phyloP scores from a whole-genome alignment of 176 grass and related monocot species.

The Sorghum bicolor region DNA sequence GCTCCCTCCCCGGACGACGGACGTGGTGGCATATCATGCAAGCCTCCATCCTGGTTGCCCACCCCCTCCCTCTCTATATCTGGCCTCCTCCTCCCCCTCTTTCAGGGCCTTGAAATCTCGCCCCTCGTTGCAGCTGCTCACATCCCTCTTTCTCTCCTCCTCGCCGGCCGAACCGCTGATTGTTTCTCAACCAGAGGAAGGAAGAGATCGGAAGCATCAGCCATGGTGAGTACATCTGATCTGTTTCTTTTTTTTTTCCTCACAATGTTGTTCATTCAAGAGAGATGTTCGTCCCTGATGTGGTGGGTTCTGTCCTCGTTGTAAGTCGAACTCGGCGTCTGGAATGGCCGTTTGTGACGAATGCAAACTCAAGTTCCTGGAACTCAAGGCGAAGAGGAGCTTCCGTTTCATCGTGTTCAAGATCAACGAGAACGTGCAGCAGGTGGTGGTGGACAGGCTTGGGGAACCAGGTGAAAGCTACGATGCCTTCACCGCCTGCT shows the following conservation, averaged over 20 bases:
- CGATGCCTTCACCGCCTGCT: slow-evolving; percentile 67
- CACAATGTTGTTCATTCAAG: background rate
- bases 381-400: slow-evolving; percentile 90
- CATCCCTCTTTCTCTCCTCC: slow-evolving; percentile 17
- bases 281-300: background rate
- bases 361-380: slow-evolving; percentile 94
- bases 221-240: slow-evolving; percentile 43
- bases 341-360: slow-evolving; percentile 95
- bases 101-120: slow-evolving; percentile 60
- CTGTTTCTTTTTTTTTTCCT: background rate
- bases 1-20: background rate
- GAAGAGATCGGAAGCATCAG: slow-evolving; percentile 23
- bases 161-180: background rate
- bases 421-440: slow-evolving; percentile 93
- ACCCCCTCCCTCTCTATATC: slow-evolving; percentile 38
- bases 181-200: slow-evolving; percentile 27
- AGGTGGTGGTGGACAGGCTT: slow-evolving; percentile 84
- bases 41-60: slow-evolving; percentile 25
- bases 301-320: slow-evolving; percentile 18
- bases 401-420: slow-evolving; percentile 99
- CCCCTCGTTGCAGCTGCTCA: background rate
- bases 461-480: slow-evolving; percentile 64
- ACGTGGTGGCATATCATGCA: slow-evolving; percentile 50
- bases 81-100: slow-evolving; percentile 41
- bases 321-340: slow-evolving; percentile 89